These are phyloP conservation scores for Pholiota molesta DNA, from an alignment of 768 basidiomycete genomes.

Conservation along the genomic window DNA sequence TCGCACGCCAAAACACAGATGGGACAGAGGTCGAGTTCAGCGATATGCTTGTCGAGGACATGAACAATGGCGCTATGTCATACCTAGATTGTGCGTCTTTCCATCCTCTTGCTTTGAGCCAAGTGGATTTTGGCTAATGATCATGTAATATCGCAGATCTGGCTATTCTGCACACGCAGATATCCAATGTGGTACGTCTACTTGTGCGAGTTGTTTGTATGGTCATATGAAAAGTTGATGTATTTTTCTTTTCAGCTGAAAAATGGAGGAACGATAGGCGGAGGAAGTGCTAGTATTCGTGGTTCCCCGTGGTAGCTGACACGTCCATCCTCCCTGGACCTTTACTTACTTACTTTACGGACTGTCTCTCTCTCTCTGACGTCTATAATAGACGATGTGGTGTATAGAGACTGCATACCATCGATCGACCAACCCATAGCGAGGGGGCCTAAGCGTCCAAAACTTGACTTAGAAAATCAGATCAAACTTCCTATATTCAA, in stretches of 20 bases:
- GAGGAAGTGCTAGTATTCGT: constrained; percentile 35
- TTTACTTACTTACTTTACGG: too few species aligned
- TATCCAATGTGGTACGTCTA: constrained; percentile 45
- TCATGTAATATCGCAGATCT: constrained; percentile 37
- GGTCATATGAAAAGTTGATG: constrained; percentile 3
- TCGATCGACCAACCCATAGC: too few species aligned
- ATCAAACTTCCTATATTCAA: too few species aligned
- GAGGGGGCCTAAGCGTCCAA: too few species aligned
- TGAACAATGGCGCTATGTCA: constrained; percentile 93
- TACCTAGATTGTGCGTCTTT: constrained; percentile 80
- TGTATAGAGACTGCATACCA: too few species aligned
- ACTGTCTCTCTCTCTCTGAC: too few species aligned
- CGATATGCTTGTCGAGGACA: constrained; percentile 96
- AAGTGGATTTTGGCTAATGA: background rate
- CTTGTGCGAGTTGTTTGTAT: background rate
- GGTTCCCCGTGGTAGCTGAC: constrained; percentile 44
- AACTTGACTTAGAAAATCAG: too few species aligned
- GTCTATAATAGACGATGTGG: too few species aligned
- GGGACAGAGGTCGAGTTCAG: constrained; percentile 93
- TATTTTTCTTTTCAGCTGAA: constrained; percentile 31
- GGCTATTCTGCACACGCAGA: constrained; percentile 53
- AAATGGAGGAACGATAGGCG: constrained; percentile 41
- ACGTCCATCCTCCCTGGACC: too few species aligned
- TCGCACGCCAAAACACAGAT: constrained; percentile 93
- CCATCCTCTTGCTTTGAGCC: background rate